Evolutionary conservation across 768 basidiomycete genomes (phyloP), one percentile per base, ranked within the genome.

Genomic region (Termitomyces sp.): DNA sequence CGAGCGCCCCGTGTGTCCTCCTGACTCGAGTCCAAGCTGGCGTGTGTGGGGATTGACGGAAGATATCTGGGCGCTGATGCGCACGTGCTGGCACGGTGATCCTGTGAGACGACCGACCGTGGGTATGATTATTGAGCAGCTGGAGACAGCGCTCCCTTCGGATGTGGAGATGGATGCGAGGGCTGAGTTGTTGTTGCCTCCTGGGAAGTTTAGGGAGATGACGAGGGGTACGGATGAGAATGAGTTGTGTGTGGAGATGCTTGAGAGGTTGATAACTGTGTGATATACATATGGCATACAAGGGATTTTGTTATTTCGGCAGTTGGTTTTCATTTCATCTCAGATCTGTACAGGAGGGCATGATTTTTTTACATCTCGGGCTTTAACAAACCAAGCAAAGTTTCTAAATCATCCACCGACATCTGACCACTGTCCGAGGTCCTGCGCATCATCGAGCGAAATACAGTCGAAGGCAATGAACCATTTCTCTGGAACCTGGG

Each of bases 11-110:
- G 28, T 16, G 16, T 22, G 52, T 6, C 61, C 61, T 15, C 38
- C 32, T 35, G 28, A 42, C 4, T 8, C 49, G 20, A 49, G 54
- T 16, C 42, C 7, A 4, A 56, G 58, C 55, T 63, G 62, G 62
- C n/a, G 39, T 7, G 42, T 55, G 48, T 63, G 63, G 59, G 63
- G 63, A 1, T 38, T 63, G 16, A 63, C 59, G 33, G 59, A 60
- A 20, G 45, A 54, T 15, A 42, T 60, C 0, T 60, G 59, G 59
- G 16, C 24, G 33, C 4, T 60, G 15, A 60, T 60, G 53, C 33
- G 13, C 13, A 7, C 16, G 22, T 60, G 59, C 8, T 60, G 59
- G 59, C 15, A 48, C 4, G 22, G 9, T 20, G 42, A 55, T n/a
- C 59, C 59, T 0, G 45, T 42, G 22, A 8, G 35, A 0, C 50